A percentile compares a stretch with the other conserved stretches of the same genome.
phyloP scores from a whole-genome alignment of 805 yeast species.

The Saccharomycopsis malanga region DNA sequence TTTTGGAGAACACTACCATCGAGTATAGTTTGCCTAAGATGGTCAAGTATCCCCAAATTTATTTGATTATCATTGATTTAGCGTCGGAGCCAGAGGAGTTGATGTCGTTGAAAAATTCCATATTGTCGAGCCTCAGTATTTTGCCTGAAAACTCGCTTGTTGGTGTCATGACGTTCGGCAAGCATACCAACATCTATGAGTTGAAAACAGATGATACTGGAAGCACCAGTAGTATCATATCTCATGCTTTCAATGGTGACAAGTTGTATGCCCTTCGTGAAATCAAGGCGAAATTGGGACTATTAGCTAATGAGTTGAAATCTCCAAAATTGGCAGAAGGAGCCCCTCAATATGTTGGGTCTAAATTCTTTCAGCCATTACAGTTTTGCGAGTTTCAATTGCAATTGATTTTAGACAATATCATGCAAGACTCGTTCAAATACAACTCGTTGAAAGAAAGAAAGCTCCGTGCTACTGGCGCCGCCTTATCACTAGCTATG shows the following conservation, averaged over 20 bases:
- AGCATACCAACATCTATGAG: conserved; percentile 53
- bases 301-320: conserved; percentile 28
- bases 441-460: conserved; percentile 37
- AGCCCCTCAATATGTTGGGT: conserved; percentile 26
- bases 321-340: conserved; percentile 3
- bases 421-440: conserved; percentile 45
- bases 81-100: conserved; percentile 35
- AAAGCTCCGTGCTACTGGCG: conserved; percentile 49
- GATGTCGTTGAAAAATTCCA: conserved; percentile 43
- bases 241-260: conserved; percentile 48
- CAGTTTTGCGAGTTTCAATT: conserved; percentile 45
- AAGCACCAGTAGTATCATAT: conserved; percentile 30
- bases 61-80: conserved; percentile 17
- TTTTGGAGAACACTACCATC: conserved; percentile 27
- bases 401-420: conserved; percentile 40
- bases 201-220: conserved; percentile 26
- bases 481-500: conserved; percentile 47
- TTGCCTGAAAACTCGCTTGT: conserved; percentile 50
- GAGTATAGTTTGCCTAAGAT: conserved; percentile 30
- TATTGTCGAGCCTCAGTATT: conserved; percentile 34
- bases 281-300: conserved; percentile 40
- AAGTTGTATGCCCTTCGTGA: conserved; percentile 44
- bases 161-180: conserved; percentile 54
- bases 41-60: conserved; percentile 17
- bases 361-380: conserved; percentile 42